Conservation (phyloP, 2,329 filamentous ascomycete genomes). For the Diplodia corticola region DNA sequence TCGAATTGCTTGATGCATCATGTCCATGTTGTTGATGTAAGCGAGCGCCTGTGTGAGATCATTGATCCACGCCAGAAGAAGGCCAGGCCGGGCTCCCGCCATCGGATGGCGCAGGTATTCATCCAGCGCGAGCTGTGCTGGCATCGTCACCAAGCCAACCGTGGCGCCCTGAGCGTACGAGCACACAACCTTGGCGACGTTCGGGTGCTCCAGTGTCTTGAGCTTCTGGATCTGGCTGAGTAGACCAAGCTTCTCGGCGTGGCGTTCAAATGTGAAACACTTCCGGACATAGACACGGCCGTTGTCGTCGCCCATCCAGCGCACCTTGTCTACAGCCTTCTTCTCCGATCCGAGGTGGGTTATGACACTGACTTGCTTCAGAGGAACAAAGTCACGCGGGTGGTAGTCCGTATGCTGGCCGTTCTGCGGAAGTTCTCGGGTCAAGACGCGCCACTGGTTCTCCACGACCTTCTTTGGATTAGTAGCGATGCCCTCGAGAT, state of each 20-base stretch:
- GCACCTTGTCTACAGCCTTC: slow-evolving; percentile 40
- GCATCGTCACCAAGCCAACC: slow-evolving; percentile 37
- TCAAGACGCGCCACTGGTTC: slow-evolving; percentile 43
- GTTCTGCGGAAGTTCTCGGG: slow-evolving; percentile 40
- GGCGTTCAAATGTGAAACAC: slow-evolving; percentile 37
- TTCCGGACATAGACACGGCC: slow-evolving; percentile 40
- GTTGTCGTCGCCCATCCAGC: slow-evolving; percentile 36
- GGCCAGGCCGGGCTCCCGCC: slow-evolving; percentile 36
- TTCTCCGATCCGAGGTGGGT: slow-evolving; percentile 26
- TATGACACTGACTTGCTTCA: slow-evolving; percentile 34
- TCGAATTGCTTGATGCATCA: slow-evolving; percentile 41
- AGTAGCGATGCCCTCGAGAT: slow-evolving; percentile 40
- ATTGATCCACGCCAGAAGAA: slow-evolving; percentile 43
- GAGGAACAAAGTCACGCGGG: slow-evolving; percentile 38
- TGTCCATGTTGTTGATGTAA: slow-evolving; percentile 37
- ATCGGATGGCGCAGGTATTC: slow-evolving; percentile 38
- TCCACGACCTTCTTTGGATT: slow-evolving; percentile 41
- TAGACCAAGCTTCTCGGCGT: slow-evolving; percentile 38
- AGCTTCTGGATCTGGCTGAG: slow-evolving; percentile 41
- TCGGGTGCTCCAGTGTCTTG: slow-evolving; percentile 41
- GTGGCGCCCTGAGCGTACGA: slow-evolving; percentile 42
- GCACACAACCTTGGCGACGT: slow-evolving; percentile 40
- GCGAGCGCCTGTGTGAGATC: slow-evolving; percentile 42
- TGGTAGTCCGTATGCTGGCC: slow-evolving; percentile 41
- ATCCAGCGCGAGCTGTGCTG: slow-evolving; percentile 40